A percentile compares a stretch with the other conserved stretches of the same genome.
Conservation (phyloP, 768 basidiomycete genomes). For the Auricularia sp. region DNA sequence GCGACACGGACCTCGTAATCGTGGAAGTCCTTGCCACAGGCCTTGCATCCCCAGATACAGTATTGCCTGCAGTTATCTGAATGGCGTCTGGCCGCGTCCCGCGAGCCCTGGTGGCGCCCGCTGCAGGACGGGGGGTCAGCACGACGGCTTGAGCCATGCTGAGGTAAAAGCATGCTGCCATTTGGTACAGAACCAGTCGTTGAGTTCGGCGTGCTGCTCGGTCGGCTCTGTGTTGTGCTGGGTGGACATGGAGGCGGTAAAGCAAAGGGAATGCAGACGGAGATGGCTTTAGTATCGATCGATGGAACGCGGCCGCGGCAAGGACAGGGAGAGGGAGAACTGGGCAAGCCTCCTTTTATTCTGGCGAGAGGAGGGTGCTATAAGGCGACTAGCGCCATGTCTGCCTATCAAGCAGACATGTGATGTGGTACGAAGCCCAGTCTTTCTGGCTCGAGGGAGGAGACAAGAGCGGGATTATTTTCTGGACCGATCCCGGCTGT, state of each 20-base stretch:
- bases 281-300: background rate
- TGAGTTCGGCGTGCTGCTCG: no score
- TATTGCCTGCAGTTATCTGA: background rate
- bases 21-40: background rate
- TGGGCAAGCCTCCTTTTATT: background rate
- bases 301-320: background rate
- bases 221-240: background rate
- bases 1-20: background rate
- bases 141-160: background rate
- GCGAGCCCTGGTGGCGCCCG: background rate
- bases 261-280: background rate
- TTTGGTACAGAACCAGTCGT: slow-evolving; percentile 3
- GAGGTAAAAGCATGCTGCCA: background rate
- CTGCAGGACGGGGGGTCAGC: background rate
- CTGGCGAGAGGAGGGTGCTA: background rate
- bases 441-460: no score
- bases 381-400: background rate
- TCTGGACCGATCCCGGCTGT: no score
- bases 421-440: background rate
- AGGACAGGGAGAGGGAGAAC: background rate
- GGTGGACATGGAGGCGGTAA: background rate
- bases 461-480: no score
- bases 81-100: background rate
- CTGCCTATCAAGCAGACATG: background rate
- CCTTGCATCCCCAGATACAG: background rate